Percentiles rank a stretch among this genome's conserved stretches.
These are phyloP conservation scores for Adansonia rubrostipa DNA, from an alignment of 441 rosid genomes.

Conservation along the genomic window DNA sequence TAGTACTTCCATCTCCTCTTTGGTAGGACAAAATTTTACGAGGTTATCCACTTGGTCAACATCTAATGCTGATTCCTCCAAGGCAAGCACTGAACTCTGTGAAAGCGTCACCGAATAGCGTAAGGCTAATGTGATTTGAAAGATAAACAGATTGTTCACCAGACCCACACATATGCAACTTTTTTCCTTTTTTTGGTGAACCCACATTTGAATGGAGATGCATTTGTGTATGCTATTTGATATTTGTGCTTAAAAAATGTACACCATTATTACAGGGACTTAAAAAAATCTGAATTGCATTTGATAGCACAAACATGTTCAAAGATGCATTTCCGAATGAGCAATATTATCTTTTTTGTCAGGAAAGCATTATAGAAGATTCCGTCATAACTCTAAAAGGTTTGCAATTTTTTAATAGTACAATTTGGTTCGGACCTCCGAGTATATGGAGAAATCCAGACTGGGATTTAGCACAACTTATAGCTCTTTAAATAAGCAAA, in stretches of 20 bases:
- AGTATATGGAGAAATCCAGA: not conserved
- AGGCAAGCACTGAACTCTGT: conserved; percentile 76
- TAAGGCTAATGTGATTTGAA: conserved; percentile 9
- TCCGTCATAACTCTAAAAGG: not conserved
- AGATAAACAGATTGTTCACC: not conserved
- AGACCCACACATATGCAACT: not conserved
- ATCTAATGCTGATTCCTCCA: conserved; percentile 82
- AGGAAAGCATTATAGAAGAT: not conserved
- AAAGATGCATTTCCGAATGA: not conserved
- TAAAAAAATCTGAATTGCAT: not conserved
- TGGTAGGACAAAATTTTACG: conserved; percentile 87
- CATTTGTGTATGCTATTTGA: not conserved
- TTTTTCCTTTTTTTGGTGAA: not conserved
- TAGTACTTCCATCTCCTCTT: conserved; percentile 88
- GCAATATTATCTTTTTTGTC: not conserved
- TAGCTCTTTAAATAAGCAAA: not conserved
- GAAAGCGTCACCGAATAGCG: conserved; percentile 29
- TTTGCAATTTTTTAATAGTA: not conserved
- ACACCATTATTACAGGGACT: not conserved
- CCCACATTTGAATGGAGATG: not conserved
- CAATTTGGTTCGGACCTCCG: not conserved
- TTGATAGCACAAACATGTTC: not conserved
- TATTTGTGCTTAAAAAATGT: not conserved
- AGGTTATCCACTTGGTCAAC: conserved; percentile 91
- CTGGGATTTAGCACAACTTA: not conserved